Percentiles rank a stretch among this genome's conserved stretches.
Evolutionary conservation across 2,329 filamentous ascomycete species (phyloP).

Genomic region (Thelonectria blattea): DNA sequence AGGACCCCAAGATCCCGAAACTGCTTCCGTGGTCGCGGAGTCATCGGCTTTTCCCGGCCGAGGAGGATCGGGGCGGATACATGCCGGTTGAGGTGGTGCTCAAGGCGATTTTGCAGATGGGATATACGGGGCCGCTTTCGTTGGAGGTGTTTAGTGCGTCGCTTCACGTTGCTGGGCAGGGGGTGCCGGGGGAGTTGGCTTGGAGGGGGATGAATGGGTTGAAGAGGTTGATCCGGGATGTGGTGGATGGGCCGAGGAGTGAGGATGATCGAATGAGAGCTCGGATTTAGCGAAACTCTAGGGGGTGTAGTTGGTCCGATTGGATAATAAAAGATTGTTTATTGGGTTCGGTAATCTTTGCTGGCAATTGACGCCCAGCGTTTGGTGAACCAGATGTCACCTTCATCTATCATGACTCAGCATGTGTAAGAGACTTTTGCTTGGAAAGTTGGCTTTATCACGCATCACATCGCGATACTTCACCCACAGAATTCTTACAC

Average conservation of each 20-base stretch:
- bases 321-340: too few species aligned
- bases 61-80: constrained; percentile 18
- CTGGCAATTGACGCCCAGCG: too few species aligned
- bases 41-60: constrained; percentile 18
- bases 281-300: constrained; percentile 5
- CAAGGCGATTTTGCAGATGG: constrained; percentile 16
- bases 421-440: too few species aligned
- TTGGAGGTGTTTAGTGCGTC: constrained; percentile 23
- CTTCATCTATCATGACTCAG: too few species aligned
- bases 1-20: constrained; percentile 8
- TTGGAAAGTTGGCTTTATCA: too few species aligned
- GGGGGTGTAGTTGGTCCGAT: neutral
- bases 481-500: too few species aligned
- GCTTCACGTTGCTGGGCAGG: constrained; percentile 7
- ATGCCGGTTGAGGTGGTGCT: constrained; percentile 23
- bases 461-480: too few species aligned
- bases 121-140: constrained; percentile 23
- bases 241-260: neutral
- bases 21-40: constrained; percentile 22
- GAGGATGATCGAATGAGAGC: neutral
- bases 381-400: too few species aligned
- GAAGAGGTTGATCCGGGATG: neutral
- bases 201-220: constrained; percentile 13
- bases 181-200: constrained; percentile 11
- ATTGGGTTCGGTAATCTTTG: too few species aligned